Conservation (phyloP, 352 stramenopile genomes). For the Phytophthora cactorum region DNA sequence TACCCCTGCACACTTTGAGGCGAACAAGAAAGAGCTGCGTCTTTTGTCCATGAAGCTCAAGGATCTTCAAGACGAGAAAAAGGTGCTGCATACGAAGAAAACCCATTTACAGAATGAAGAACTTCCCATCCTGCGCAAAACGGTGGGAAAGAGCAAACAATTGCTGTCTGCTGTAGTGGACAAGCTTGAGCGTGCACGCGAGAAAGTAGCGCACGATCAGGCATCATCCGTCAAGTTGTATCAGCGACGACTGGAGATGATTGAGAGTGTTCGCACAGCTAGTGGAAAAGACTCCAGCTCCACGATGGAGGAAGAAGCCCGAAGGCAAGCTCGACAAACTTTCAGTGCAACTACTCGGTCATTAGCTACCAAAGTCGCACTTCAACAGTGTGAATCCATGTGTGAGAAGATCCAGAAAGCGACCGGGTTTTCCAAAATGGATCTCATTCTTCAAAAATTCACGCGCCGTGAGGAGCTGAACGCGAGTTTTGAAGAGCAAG, state of each 20-base stretch:
- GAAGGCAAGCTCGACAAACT: constrained; percentile 31
- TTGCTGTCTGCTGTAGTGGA: constrained; percentile 70
- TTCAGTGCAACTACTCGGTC: constrained; percentile 55
- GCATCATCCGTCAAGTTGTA: constrained; percentile 73
- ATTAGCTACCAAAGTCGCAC: constrained; percentile 69
- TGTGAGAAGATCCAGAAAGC: constrained; percentile 86
- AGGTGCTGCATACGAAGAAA: constrained; percentile 69
- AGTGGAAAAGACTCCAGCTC: constrained; percentile 19
- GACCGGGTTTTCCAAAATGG: constrained; percentile 80
- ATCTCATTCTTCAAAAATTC: constrained; percentile 84
- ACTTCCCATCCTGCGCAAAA: constrained; percentile 54
- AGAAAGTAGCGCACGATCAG: constrained; percentile 76
- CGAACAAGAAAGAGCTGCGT: constrained; percentile 71
- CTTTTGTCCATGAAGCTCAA: constrained; percentile 76
- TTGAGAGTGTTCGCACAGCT: constrained; percentile 60
- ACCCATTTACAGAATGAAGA: constrained; percentile 63
- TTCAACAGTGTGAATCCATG: constrained; percentile 85
- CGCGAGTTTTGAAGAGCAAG: constrained; percentile 82
- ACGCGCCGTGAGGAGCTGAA: constrained; percentile 80
- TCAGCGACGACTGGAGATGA: constrained; percentile 73
- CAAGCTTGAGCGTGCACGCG: constrained; percentile 63
- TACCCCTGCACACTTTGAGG: constrained; percentile 64
- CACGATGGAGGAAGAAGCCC: constrained; percentile 34
- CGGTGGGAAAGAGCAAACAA: constrained; percentile 66
- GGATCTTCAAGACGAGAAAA: constrained; percentile 74